phyloP scores from a whole-genome alignment of 768 basidiomycete species.

The Chalciporus piperatus region DNA sequence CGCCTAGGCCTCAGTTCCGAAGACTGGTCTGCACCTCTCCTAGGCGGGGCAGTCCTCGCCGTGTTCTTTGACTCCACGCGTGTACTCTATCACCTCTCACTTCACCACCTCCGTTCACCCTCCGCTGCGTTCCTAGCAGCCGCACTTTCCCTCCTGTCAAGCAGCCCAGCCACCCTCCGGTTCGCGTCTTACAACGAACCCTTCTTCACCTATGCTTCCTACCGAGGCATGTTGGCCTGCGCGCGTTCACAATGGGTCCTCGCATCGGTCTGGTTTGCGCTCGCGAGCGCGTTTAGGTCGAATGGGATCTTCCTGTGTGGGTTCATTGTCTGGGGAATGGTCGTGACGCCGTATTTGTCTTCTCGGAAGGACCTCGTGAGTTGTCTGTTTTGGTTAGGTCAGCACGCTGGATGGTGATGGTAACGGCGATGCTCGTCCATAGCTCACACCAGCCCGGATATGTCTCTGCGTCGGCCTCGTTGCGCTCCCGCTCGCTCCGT shows the following conservation, averaged over 20 bases:
- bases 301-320: slow-evolving; percentile 77
- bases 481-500: slow-evolving; percentile 56
- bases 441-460: slow-evolving; percentile 36
- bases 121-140: slow-evolving; percentile 60
- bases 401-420: not conserved
- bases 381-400: not conserved
- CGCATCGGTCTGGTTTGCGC: slow-evolving; percentile 60
- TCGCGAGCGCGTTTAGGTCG: slow-evolving; percentile 68
- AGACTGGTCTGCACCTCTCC: slow-evolving; percentile 29
- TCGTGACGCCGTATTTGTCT: slow-evolving; percentile 52
- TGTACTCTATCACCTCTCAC: slow-evolving; percentile 57
- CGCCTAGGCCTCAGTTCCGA: not conserved
- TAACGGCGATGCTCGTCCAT: slow-evolving; percentile 2
- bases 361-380: slow-evolving; percentile 30
- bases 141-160: slow-evolving; percentile 72
- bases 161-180: slow-evolving; percentile 72
- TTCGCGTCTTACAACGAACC: slow-evolving; percentile 82
- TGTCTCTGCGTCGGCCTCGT: slow-evolving; percentile 41
- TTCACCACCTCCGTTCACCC: slow-evolving; percentile 52
- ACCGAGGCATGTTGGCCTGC: slow-evolving; percentile 42
- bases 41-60: slow-evolving; percentile 37
- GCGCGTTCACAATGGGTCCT: slow-evolving; percentile 43
- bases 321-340: slow-evolving; percentile 72
- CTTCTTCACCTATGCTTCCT: slow-evolving; percentile 80
- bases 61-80: slow-evolving; percentile 41